Evolutionary conservation across 2,329 filamentous ascomycete species (phyloP), one percentile per base, ranked within the genome.

Genomic region (Diplocarpon rosae): DNA sequence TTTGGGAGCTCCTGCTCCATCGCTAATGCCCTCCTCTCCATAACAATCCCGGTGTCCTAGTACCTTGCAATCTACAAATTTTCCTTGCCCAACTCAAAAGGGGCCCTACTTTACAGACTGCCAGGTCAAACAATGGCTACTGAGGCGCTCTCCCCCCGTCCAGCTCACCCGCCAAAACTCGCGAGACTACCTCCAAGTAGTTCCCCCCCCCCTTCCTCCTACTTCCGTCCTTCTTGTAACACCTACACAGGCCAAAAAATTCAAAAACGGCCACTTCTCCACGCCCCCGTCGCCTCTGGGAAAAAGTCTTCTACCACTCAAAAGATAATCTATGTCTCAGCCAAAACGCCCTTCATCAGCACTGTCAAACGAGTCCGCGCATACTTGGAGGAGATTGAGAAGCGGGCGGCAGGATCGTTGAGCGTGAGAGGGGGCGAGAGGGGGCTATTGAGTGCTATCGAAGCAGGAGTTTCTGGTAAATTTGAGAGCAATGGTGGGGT

Each of bases 191-290:
- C 54, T 28, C 27, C 48, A 34, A 46, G 56, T 55, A 47, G 11
- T 41, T 31, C 32, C 35, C 35, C 15, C 15, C 30, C 16, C 42
- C 17, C 8, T 28, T 35, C 34, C 35, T 9, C 28, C 39, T 35
- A 14, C 11, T n/a, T 34, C 9, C 20, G 28, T 34, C 28, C 14
- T 24, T 13, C 34, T 33, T 27, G 37, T 39, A 42, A 37, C 24
- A 32, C 20, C 20, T n/a, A 33, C 27, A 16, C 35, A 63, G 60
- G 45, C 34, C 51, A 58, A 30, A 54, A 51, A 46, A 60, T 63
- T 20, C 47, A 48, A 37, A 63, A 63, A 49, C 56, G 60, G 15
- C 59, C 59, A 4, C 58, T 63, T 38, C 47, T 62, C 30, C 60
- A 62, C 50, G 56, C 60, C 13, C 39, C 57, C 2, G 54, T 61